Evolutionary conservation across 371 early-diverging fungal species (phyloP), one percentile per base, ranked within the genome.

Genomic region (Mucor mucedo): DNA sequence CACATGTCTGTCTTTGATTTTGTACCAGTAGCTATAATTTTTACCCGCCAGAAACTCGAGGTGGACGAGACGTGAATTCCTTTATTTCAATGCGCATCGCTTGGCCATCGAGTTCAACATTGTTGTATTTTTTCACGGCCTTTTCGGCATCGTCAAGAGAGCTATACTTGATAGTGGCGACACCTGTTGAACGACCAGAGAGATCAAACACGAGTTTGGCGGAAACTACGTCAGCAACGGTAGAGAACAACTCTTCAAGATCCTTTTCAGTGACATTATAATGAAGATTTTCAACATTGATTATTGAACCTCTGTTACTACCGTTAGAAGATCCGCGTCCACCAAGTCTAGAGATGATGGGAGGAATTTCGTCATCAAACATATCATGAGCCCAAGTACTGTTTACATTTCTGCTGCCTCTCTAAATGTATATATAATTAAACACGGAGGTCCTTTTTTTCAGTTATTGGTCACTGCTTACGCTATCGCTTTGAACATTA

Each of bases 111-210:
- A 78, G 45, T 49, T 75, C 71, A 29, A 77, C 76, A 55, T 73
- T 72, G 42, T 81, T 63, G 50, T 75, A 81, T 48, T 78, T 81
- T 28, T 73, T 59, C 5, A 77, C 41, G 30, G 82, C 82, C 35
- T 63, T 67, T 33, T 75, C 66, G 2, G 82, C 76, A 57, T 75
- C 77, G 14, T 55, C 55, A 10, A 38, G 32, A 0, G 64, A 56
- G 39, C 48, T 38, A 58, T 74, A 82, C 54, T 50, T 63, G 9
- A 82, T 56, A 21, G 53, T 58, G 9, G 78, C 82, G 28, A 50
- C 45, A 50, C 82, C 82, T 1, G 74, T 82, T 2, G 82, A 82
- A 11, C 82, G 70, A 27, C 82, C 82, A 2, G 79, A 75, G 3
- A 58, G 63, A 68, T 82, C 82, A 65, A 72, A 79, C 2, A 56